Evolutionary conservation across 176 grass and related monocot species (phyloP).

Genomic region (Triticum urartu): DNA sequence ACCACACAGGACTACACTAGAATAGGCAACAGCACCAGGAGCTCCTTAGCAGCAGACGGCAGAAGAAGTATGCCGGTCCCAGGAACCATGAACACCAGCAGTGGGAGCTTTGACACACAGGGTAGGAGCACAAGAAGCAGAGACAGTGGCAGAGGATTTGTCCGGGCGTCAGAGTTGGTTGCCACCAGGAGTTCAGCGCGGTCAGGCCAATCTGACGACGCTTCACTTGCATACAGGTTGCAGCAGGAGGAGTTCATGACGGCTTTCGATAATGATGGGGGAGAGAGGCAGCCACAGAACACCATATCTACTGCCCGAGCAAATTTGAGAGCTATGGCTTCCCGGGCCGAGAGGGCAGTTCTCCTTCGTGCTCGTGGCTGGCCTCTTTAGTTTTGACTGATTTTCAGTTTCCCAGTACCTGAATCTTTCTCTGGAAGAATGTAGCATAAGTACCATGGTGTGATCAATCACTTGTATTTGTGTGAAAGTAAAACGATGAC

Average conservation of each 20-base stretch:
- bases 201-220: conserved; percentile 60
- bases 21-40: conserved; percentile 28
- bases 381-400: conserved; percentile 38
- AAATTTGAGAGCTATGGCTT: conserved; percentile 71
- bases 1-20: conserved; percentile 33
- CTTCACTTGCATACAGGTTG: conserved; percentile 68
- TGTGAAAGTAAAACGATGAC: too few species aligned
- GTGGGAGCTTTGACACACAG: conserved; percentile 2
- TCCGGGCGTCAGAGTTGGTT: conserved; percentile 44
- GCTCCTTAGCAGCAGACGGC: conserved; percentile 20
- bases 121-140: conserved; percentile 10
- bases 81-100: conserved; percentile 25
- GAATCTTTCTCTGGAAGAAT: conserved; percentile 14
- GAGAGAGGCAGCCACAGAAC: conserved; percentile 32
- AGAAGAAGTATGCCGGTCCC: neutral
- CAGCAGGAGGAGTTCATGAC: conserved; percentile 86
- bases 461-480: neutral
- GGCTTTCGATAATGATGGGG: conserved; percentile 42
- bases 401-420: neutral
- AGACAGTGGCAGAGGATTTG: conserved; percentile 31
- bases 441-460: neutral
- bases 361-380: conserved; percentile 49
- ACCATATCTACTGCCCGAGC: conserved; percentile 46
- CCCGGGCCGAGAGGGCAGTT: conserved; percentile 34
- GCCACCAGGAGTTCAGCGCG: neutral